These are phyloP conservation scores for Tuber aestivum DNA, from an alignment of 495 filamentous ascomycete species.

Conservation along the genomic window DNA sequence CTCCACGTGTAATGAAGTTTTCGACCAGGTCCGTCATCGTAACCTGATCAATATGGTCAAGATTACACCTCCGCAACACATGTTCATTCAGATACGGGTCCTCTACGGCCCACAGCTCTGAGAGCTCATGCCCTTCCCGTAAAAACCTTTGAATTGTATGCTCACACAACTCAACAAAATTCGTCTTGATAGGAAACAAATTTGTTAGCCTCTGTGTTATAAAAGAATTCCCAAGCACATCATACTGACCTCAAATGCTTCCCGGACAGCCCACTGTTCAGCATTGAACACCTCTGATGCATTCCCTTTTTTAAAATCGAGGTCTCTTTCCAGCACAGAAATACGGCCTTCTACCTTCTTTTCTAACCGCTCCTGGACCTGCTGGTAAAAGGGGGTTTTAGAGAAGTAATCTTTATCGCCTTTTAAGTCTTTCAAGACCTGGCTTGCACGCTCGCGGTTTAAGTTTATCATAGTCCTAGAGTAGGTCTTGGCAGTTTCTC, in stretches of 20 bases:
- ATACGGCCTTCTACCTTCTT: slow-evolving; percentile 21
- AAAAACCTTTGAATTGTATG: slow-evolving; percentile 19
- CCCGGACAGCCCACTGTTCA: slow-evolving; percentile 21
- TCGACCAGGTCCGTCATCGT: slow-evolving; percentile 38
- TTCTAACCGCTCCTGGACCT: slow-evolving; percentile 10
- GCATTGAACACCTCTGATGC: slow-evolving; percentile 29
- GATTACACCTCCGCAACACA: slow-evolving; percentile 29
- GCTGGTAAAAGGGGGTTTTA: slow-evolving; percentile 27
- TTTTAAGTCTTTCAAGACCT: slow-evolving; percentile 33
- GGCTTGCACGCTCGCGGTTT: slow-evolving; percentile 31
- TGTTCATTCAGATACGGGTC: slow-evolving; percentile 35
- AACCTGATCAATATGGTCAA: slow-evolving; percentile 33
- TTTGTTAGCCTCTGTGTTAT: slow-evolving; percentile 1
- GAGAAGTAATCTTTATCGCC: slow-evolving; percentile 24
- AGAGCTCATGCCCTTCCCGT: slow-evolving; percentile 32
- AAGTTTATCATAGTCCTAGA: slow-evolving; percentile 29
- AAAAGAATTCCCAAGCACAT: slow-evolving; percentile 12
- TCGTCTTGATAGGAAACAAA: not conserved
- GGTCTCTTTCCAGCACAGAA: slow-evolving; percentile 18
- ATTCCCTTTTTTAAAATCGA: slow-evolving; percentile 32
- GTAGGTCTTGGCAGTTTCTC: slow-evolving; percentile 27
- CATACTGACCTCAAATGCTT: slow-evolving; percentile 29
- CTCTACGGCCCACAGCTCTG: slow-evolving; percentile 32
- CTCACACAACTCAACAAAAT: slow-evolving; percentile 1
- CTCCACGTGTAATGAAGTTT: slow-evolving; percentile 32